phyloP scores from a whole-genome alignment of 208 protist genomes.

The Crithidia brevicula region DNA sequence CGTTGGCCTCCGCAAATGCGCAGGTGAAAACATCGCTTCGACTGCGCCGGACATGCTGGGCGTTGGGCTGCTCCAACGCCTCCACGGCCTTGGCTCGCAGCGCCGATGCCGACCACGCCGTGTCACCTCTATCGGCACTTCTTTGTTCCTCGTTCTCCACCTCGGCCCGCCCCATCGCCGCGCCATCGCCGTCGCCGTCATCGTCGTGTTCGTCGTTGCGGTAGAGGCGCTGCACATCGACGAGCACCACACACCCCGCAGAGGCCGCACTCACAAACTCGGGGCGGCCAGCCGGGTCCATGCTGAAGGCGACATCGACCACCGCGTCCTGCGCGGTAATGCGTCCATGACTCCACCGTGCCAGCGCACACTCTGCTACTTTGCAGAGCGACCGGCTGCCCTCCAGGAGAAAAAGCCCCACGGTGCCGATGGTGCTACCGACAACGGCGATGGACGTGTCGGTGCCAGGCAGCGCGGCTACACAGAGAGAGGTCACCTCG shows the following conservation, averaged over 20 bases:
- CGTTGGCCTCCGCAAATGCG: slow-evolving; percentile 40
- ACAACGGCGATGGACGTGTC: slow-evolving; percentile 52
- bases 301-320: slow-evolving; percentile 47
- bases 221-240: slow-evolving; percentile 42
- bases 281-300: slow-evolving; percentile 63
- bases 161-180: background rate
- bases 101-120: slow-evolving; percentile 10
- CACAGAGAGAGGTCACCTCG: slow-evolving; percentile 45
- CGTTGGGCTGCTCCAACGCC: slow-evolving; percentile 32
- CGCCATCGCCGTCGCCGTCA: background rate
- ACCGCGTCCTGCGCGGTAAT: slow-evolving; percentile 45
- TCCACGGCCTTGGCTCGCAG: slow-evolving; percentile 39
- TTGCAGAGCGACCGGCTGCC: slow-evolving; percentile 34
- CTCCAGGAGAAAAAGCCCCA: slow-evolving; percentile 54
- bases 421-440: slow-evolving; percentile 55
- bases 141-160: background rate
- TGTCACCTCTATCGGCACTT: background rate
- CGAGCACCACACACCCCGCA: slow-evolving; percentile 40
- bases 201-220: slow-evolving; percentile 5
- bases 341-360: slow-evolving; percentile 30
- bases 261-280: slow-evolving; percentile 67
- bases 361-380: slow-evolving; percentile 43
- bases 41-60: slow-evolving; percentile 14
- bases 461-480: slow-evolving; percentile 42
- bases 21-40: slow-evolving; percentile 43